phyloP scores from a whole-genome alignment of 768 basidiomycete genomes.

The Auricularia auricula-judae region DNA sequence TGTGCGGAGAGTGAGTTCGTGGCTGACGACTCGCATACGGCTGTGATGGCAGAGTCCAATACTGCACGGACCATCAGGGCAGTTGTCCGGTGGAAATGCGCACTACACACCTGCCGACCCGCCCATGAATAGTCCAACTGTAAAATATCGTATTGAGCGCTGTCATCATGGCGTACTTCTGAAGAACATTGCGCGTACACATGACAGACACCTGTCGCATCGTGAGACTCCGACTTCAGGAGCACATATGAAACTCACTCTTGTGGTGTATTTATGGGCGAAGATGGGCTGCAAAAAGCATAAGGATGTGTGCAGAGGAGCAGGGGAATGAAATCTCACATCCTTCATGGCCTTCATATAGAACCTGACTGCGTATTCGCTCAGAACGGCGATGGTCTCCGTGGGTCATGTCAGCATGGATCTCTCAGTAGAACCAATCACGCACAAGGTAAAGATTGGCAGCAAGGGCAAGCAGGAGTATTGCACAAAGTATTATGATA shows the following conservation, averaged over 20 bases:
- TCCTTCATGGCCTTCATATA: background rate
- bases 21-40: background rate
- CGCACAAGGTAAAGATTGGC: background rate
- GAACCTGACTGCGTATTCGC: background rate
- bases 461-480: background rate
- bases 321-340: background rate
- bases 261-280: background rate
- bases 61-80: background rate
- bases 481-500: background rate
- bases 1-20: background rate
- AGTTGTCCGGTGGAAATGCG: background rate
- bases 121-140: background rate
- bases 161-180: background rate
- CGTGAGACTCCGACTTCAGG: background rate
- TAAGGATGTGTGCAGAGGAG: background rate
- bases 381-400: background rate
- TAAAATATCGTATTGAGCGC: background rate
- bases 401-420: background rate
- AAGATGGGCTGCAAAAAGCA: background rate
- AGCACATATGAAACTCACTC: background rate
- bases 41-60: background rate
- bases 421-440: no score
- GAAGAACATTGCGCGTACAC: background rate
- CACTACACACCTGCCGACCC: background rate
- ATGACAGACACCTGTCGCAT: background rate